These are phyloP conservation scores for Dioscorea cayenensis DNA, from an alignment of 116 monocot species.

Conservation along the genomic window DNA sequence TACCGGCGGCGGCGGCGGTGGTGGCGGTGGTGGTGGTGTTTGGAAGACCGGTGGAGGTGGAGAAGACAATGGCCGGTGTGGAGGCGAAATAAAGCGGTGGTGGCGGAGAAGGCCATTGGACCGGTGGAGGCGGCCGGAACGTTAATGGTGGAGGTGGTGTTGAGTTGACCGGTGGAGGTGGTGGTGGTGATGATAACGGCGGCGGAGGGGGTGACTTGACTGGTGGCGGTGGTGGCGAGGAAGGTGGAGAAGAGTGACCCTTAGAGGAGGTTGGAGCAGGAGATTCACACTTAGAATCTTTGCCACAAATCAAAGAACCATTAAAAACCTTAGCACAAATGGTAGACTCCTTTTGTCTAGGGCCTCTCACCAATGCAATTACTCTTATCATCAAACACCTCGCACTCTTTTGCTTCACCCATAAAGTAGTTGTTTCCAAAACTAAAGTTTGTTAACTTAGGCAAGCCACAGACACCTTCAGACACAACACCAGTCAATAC, in stretches of 20 bases:
- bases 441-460: slow-evolving; percentile 16
- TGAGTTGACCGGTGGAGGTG: neutral
- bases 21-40: neutral
- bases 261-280: neutral
- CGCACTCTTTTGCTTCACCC: slow-evolving; percentile 17
- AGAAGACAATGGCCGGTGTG: neutral
- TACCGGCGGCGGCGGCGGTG: neutral
- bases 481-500: slow-evolving; percentile 23
- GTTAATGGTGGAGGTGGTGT: slow-evolving; percentile 2
- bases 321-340: slow-evolving; percentile 16
- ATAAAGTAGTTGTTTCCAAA: slow-evolving; percentile 34
- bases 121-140: slow-evolving; percentile 5
- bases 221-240: neutral
- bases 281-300: slow-evolving; percentile 3
- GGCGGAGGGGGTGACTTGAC: neutral
- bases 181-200: neutral
- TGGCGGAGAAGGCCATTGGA: slow-evolving; percentile 7
- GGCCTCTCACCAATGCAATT: slow-evolving; percentile 24
- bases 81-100: no score
- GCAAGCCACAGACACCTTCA: slow-evolving; percentile 15
- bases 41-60: neutral
- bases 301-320: slow-evolving; percentile 16
- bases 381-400: slow-evolving; percentile 25
- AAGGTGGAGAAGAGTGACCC: neutral
- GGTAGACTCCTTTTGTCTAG: slow-evolving; percentile 16